A percentile compares a stretch with the other conserved stretches of the same genome.
phyloP scores from a whole-genome alignment of 106 monocot species.

The Phalaenopsis equestris region DNA sequence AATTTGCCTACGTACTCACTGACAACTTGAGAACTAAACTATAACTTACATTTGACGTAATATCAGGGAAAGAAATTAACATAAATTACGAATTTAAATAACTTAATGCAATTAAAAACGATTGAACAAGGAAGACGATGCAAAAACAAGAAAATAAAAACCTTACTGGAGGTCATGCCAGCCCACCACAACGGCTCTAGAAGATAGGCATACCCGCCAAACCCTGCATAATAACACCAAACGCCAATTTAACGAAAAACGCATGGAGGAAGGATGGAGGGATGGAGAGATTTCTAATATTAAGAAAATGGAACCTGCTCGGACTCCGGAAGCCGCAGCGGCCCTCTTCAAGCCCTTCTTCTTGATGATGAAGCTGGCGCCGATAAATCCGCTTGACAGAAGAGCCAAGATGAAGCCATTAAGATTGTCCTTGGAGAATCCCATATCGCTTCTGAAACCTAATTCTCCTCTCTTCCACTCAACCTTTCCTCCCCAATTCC shows the following conservation, averaged over 20 bases:
- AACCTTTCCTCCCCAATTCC: not conserved
- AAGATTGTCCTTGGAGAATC: conserved; percentile 47
- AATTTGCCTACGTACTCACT: no score
- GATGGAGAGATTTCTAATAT: not conserved
- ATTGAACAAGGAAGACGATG: not conserved
- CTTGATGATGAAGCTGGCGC: conserved; percentile 81
- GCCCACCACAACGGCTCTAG: conserved; percentile 74
- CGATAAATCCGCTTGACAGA: conserved; percentile 69
- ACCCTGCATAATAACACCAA: conserved; percentile 24
- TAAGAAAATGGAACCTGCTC: conserved; percentile 25
- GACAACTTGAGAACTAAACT: no score
- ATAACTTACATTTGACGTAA: no score
- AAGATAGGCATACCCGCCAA: conserved; percentile 57
- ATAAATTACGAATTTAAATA: no score
- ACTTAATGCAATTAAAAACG: no score
- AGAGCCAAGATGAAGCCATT: conserved; percentile 68
- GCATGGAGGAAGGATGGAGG: not conserved
- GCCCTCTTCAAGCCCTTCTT: conserved; percentile 52
- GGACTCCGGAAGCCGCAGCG: conserved; percentile 48
- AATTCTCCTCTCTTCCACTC: not conserved
- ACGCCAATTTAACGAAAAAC: not conserved
- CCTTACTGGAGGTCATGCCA: conserved; percentile 71
- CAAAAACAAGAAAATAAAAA: not conserved
- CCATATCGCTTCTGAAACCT: conserved; percentile 16
- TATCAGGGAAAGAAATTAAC: no score